Evolutionary conservation across 192 early-diverging fungal genomes (phyloP), one percentile per base, ranked within the genome.

Genomic region (Dissophora ornata): DNA sequence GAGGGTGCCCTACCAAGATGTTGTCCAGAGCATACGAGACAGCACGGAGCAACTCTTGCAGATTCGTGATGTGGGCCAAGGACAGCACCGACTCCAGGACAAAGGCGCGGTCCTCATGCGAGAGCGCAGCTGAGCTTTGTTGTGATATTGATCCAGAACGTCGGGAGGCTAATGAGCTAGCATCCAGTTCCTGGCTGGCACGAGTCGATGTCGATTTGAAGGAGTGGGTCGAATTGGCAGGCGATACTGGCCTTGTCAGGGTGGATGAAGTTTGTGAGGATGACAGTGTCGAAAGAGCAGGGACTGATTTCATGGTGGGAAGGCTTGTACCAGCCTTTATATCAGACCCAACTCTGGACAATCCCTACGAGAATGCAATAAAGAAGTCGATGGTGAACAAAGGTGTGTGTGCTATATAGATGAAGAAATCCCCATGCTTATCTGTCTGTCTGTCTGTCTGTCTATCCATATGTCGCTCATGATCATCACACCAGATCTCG

Each of bases 21-120:
- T 67, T 67, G 33, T 77, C 73, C 10, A 77, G 59, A 1, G 73
- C 73, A 34, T 54, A 34, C 3, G 73, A 77, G 33, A 77, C 50
- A 6, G 73, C 65, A 0, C 57, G 51, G 18, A 77, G 36, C 58
- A 77, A 56, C 25, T 67, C 73, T 24, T 67, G 73, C 3, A 77
- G 51, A 16, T 57, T 62, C 1, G 64, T 32, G 28, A 67, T 62
- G 15, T 67, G 64, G 16, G 64, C 26, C 5, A 77, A 29, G 0
- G 59, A 36, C 25, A 77, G 16, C 34, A 77, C 65, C 3, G 64
- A 62, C 13, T 77, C 73, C 26, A 77, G 22, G 21, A 77, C 62
- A 51, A 77, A 77, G 1, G 53, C 50, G 11, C 65, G 73, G 28
- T 77, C 73, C 22, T 67, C 71, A 22, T 53, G 33, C 11, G 71